phyloP scores from a whole-genome alignment of 768 basidiomycete species.

The Melanogaster broomeanus region DNA sequence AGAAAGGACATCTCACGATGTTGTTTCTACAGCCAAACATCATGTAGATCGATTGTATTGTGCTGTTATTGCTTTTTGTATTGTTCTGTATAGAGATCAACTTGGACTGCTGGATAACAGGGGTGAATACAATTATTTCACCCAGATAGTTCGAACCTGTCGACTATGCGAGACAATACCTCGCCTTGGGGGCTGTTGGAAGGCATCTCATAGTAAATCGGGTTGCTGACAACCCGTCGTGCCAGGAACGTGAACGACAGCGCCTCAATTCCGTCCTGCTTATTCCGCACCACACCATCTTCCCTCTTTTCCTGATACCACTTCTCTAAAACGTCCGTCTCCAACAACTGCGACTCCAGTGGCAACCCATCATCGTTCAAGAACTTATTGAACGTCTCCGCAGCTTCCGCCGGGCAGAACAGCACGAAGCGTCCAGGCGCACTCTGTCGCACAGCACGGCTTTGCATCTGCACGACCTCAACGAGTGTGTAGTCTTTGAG shows the following conservation, averaged over 20 bases:
- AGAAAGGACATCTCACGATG: conserved; percentile 4
- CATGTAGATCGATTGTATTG: too few relatives aligned
- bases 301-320: conserved; percentile 49
- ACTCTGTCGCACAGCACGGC: conserved; percentile 70
- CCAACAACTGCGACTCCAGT: conserved; percentile 77
- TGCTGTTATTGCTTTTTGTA: neutral
- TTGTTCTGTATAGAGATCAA: neutral
- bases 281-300: conserved; percentile 43
- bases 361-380: conserved; percentile 82
- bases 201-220: conserved; percentile 75
- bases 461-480: conserved; percentile 92
- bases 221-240: conserved; percentile 72
- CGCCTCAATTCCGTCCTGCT: conserved; percentile 72
- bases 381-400: conserved; percentile 80
- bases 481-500: conserved; percentile 77
- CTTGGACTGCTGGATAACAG: neutral
- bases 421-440: conserved; percentile 71
- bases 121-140: neutral
- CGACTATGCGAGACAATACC: conserved; percentile 70
- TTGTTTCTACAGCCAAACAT: neutral
- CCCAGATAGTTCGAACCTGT: conserved; percentile 38
- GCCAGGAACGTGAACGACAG: conserved; percentile 83
- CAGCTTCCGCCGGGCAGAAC: conserved; percentile 87
- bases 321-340: conserved; percentile 44
- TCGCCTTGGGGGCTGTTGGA: conserved; percentile 45